These are phyloP conservation scores for Aspergillus quadricinctus DNA, from an alignment of 2,329 filamentous ascomycete species.

Conservation along the genomic window DNA sequence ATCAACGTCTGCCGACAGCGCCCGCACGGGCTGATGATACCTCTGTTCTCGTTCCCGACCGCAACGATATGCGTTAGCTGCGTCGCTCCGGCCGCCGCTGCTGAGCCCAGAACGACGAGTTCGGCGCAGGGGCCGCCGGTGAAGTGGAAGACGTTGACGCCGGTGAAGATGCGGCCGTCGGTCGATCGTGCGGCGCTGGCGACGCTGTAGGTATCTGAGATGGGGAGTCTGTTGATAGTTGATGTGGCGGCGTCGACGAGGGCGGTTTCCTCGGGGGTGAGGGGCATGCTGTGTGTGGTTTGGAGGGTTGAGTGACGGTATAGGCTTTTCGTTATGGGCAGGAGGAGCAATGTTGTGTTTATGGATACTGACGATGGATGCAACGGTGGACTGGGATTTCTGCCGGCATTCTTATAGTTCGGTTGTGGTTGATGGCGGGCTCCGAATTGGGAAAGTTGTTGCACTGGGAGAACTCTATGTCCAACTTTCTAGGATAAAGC, in stretches of 20 bases:
- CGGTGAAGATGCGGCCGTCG: slow-evolving; percentile 20
- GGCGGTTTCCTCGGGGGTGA: slow-evolving; percentile 9
- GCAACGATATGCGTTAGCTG: slow-evolving; percentile 24
- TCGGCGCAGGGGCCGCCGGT: slow-evolving; percentile 29
- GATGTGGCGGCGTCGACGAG: slow-evolving; percentile 17
- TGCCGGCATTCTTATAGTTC: no score
- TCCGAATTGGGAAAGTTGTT: no score
- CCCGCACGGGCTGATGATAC: slow-evolving; percentile 24
- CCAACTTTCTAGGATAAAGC: no score
- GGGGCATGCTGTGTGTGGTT: no score
- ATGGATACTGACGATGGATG: no score
- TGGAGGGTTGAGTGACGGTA: no score
- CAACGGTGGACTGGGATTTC: no score
- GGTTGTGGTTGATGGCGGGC: no score
- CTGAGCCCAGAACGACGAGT: slow-evolving; percentile 24
- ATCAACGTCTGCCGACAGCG: slow-evolving; percentile 24
- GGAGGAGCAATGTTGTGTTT: no score
- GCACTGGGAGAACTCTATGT: no score
- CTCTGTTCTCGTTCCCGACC: slow-evolving; percentile 16
- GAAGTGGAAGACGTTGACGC: slow-evolving; percentile 24
- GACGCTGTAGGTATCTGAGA: slow-evolving; percentile 21
- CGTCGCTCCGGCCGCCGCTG: slow-evolving; percentile 17
- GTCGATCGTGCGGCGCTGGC: slow-evolving; percentile 15
- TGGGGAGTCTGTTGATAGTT: slow-evolving; percentile 17
- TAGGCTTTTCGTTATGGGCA: no score